Conservation (phyloP, 345 rosid species). For the Erucastrum elatum region DNA sequence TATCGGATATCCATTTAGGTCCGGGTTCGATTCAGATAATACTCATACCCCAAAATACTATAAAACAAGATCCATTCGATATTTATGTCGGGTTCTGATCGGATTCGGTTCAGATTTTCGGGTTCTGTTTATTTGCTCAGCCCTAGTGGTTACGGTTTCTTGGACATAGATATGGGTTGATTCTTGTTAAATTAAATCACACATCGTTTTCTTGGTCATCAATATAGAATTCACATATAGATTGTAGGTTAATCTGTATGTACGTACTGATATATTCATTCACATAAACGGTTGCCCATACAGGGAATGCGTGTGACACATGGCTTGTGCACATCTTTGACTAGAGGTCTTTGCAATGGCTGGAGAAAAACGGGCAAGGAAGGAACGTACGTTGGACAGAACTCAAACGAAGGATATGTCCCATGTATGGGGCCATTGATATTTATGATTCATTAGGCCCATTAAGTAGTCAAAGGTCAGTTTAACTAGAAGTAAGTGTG, state of each 20-base stretch:
- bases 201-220: not conserved
- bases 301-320: not conserved
- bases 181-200: not conserved
- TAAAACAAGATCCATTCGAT: too few relatives aligned
- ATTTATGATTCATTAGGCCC: constrained; percentile 1
- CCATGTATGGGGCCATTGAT: not conserved
- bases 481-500: not conserved
- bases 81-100: too few relatives aligned
- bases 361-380: not conserved
- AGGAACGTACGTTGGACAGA: not conserved
- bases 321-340: not conserved
- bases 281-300: not conserved
- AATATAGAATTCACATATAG: not conserved
- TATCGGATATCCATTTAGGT: too few relatives aligned
- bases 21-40: too few relatives aligned
- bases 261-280: not conserved
- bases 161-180: not conserved
- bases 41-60: too few relatives aligned
- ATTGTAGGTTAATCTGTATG: not conserved
- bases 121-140: too few relatives aligned
- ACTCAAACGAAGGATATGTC: not conserved
- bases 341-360: not conserved
- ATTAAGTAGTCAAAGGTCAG: not conserved
- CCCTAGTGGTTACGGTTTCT: not conserved
- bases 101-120: too few relatives aligned